Base-by-base conservation (phyloP, 2,329 filamentous ascomycete species). In the Sarocladium oryzae region DNA sequence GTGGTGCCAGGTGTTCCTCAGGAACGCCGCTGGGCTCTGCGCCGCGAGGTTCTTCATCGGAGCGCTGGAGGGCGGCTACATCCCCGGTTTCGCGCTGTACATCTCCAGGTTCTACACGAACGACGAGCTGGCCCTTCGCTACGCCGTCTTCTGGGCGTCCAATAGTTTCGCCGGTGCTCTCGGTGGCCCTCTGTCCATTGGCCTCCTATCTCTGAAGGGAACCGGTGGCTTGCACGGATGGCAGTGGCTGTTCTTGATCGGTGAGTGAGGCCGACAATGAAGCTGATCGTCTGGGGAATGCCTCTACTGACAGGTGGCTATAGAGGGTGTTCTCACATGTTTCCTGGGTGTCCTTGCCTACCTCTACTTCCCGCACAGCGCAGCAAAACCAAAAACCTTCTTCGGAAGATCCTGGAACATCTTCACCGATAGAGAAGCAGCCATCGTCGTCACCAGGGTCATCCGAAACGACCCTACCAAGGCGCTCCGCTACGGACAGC, bases 191-290 rank as follows among this genome's bases (percentile, higher is more conserved):
- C 15, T 64, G 5, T 58, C 61, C 0, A 60, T 63, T 2, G 61
- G 61, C 1, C 49, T 64, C 1, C 53, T 64, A 2, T 63, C 61
- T 1, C 57, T 64, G 13, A 20, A 55, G 7, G 62, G 61, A 2
- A 20, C 54, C 48, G 56, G 55, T 0, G 60, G 60, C 2, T 53
- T 65, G 0, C 28, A 53, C 2, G 62, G 62, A 4, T 65, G 62
- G 62, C 60, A 63, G n/a, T 65, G 62, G 62, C 9, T 65, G 2
- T 65, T 65, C 10, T 50, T 64, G 0, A 58, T 64, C 11, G 62
- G 61, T 59, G 55, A 46, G 61, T 41, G 2, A 3, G 3, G 15
- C 28, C 13, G n/a, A n/a, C n/a, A n/a, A n/a, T n/a, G n/a, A n/a
- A n/a, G n/a, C n/a, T n/a, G n/a, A n/a, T n/a, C n/a, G n/a, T n/a